These are phyloP conservation scores for Hibiscus trionum DNA, from an alignment of 345 rosid species.

Conservation along the genomic window DNA sequence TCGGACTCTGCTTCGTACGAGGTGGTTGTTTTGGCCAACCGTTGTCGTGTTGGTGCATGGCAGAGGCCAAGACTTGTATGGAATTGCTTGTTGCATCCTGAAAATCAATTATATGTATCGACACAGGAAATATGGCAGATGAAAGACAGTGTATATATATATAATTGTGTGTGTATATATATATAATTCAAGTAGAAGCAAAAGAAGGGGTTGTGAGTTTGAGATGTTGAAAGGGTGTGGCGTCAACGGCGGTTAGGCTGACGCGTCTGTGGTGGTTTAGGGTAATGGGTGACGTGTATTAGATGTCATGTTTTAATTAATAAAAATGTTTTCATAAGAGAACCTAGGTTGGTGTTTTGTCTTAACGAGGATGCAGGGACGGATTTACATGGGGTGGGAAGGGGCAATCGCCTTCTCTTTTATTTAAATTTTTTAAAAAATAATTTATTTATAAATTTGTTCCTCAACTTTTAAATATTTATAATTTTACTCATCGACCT, in stretches of 20 bases:
- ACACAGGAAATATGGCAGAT: not conserved
- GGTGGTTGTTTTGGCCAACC: not conserved
- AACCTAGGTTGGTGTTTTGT: not conserved
- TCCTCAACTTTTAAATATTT: too few relatives aligned
- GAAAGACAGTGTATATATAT: not conserved
- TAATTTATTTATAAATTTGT: too few relatives aligned
- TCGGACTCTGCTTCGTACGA: not conserved
- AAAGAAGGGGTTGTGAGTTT: slow-evolving; percentile 1
- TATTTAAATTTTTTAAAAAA: too few relatives aligned
- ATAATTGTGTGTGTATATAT: not conserved
- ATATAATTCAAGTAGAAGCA: not conserved
- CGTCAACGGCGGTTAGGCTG: slow-evolving; percentile 37
- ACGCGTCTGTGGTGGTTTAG: slow-evolving; percentile 1
- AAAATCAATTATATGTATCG: not conserved
- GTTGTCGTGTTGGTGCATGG: not conserved
- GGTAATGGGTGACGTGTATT: slow-evolving; percentile 15
- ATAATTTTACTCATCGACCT: too few relatives aligned
- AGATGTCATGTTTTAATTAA: not conserved
- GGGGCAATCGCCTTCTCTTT: too few relatives aligned
- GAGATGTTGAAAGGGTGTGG: slow-evolving; percentile 23
- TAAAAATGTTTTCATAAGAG: not conserved
- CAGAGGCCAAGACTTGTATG: slow-evolving; percentile 32
- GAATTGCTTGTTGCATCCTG: slow-evolving; percentile 38
- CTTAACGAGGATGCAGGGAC: not conserved
- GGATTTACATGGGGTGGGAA: too few relatives aligned